These are phyloP conservation scores for Deinandra increscens DNA, from an alignment of 129 eudicot genomes.

Conservation along the genomic window DNA sequence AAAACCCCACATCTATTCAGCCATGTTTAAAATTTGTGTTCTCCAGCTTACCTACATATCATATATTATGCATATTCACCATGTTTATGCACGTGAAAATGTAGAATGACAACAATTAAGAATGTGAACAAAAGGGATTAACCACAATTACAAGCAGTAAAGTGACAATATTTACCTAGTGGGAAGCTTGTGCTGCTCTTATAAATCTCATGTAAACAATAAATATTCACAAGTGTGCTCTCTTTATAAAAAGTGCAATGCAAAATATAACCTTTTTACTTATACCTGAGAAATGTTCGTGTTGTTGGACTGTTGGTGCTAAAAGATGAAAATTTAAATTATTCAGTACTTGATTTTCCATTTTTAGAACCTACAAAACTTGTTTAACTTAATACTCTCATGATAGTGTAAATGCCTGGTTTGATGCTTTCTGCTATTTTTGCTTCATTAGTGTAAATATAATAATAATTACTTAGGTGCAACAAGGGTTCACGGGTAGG, in stretches of 20 bases:
- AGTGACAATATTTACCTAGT: constrained; percentile 26
- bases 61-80: too few relatives aligned
- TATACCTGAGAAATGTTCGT: constrained; percentile 61
- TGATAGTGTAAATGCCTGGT: background rate
- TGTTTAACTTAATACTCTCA: constrained; percentile 14
- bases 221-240: constrained; percentile 9
- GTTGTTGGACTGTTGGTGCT: constrained; percentile 59
- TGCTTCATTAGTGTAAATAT: too few relatives aligned
- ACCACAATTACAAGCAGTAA: background rate
- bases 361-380: constrained; percentile 52
- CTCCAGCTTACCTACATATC: too few relatives aligned
- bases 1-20: too few relatives aligned
- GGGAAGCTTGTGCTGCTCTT: constrained; percentile 68
- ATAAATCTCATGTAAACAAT: constrained; percentile 55
- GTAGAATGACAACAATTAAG: constrained; percentile 9
- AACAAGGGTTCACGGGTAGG: too few relatives aligned
- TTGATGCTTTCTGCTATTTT: too few relatives aligned
- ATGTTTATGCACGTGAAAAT: too few relatives aligned
- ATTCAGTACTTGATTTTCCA: constrained; percentile 70
- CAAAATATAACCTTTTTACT: background rate
- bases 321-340: constrained; percentile 50
- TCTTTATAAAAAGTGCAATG: background rate
- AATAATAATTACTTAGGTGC: too few relatives aligned
- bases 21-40: too few relatives aligned
- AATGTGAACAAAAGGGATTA: constrained; percentile 8